A percentile compares a stretch with the other conserved stretches of the same genome.
phyloP scores from a whole-genome alignment of 2,329 filamentous ascomycete genomes.

The Rachicladosporium sp. region DNA sequence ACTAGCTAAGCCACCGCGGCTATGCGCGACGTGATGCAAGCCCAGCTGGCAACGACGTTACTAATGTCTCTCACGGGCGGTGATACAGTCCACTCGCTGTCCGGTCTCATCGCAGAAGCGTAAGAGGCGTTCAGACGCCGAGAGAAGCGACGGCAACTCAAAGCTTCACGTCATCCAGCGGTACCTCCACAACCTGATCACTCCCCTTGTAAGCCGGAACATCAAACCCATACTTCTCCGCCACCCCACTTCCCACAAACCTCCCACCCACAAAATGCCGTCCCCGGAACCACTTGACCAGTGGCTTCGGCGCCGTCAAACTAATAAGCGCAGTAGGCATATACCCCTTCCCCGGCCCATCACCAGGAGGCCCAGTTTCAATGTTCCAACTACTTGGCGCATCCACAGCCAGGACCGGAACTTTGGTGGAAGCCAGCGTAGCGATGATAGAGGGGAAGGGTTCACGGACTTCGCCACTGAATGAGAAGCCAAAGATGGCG shows the following conservation, averaged over 20 bases:
- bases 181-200: slow-evolving; percentile 79
- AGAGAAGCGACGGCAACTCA: slow-evolving; percentile 18
- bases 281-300: slow-evolving; percentile 71
- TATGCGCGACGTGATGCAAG: too few relatives aligned
- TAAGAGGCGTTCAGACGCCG: not conserved
- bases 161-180: slow-evolving; percentile 34
- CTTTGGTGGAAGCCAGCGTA: slow-evolving; percentile 56
- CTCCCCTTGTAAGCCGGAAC: slow-evolving; percentile 71
- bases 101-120: not conserved
- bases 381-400: slow-evolving; percentile 94
- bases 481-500: slow-evolving; percentile 91
- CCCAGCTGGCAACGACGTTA: too few relatives aligned
- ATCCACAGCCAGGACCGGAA: slow-evolving; percentile 81
- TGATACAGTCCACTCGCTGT: too few relatives aligned
- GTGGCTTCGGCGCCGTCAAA: slow-evolving; percentile 83
- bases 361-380: slow-evolving; percentile 65
- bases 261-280: slow-evolving; percentile 88
- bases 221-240: slow-evolving; percentile 76
- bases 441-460: slow-evolving; percentile 76
- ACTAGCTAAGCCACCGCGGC: too few relatives aligned
- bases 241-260: slow-evolving; percentile 67
- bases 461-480: slow-evolving; percentile 81
- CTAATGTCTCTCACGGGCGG: too few relatives aligned
- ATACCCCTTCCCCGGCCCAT: slow-evolving; percentile 67
- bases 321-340: slow-evolving; percentile 72